Evolutionary conservation across 228 moss, liverwort and hornwort species (phyloP).

Genomic region (Sphagnum magellanicum): DNA sequence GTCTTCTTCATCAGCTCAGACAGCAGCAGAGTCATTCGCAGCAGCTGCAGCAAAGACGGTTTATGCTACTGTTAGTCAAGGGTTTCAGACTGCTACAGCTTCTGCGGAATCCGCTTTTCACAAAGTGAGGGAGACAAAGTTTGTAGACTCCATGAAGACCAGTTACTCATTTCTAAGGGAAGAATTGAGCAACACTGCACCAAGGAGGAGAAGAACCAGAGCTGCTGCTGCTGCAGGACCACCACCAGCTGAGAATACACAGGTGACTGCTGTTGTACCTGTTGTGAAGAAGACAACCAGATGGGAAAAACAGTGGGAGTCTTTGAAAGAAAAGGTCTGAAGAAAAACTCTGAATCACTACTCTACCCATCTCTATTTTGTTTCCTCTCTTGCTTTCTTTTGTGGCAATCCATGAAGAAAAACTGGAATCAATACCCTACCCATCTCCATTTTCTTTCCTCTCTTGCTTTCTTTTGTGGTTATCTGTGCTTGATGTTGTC

Average conservation of each 20-base stretch:
- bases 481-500: no score
- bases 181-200: conserved; percentile 81
- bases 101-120: conserved; percentile 63
- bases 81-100: conserved; percentile 65
- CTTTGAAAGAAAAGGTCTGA: conserved; percentile 63
- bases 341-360: no score
- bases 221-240: conserved; percentile 14
- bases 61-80: conserved; percentile 44
- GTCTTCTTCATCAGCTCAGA: no score
- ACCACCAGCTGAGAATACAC: conserved; percentile 46
- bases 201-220: conserved; percentile 50
- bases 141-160: conserved; percentile 69
- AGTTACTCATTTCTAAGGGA: conserved; percentile 82
- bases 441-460: no score
- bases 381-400: no score
- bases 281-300: conserved; percentile 66
- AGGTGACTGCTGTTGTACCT: conserved; percentile 71
- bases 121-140: conserved; percentile 69
- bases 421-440: no score
- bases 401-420: no score
- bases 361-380: no score
- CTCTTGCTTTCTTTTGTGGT: no score
- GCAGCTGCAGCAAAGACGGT: conserved; percentile 22
- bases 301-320: conserved; percentile 86
- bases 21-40: conserved; percentile 11